These are phyloP conservation scores for Paramecium pentaurelia DNA, from an alignment of 73 alveolate genomes.

Conservation along the genomic window DNA sequence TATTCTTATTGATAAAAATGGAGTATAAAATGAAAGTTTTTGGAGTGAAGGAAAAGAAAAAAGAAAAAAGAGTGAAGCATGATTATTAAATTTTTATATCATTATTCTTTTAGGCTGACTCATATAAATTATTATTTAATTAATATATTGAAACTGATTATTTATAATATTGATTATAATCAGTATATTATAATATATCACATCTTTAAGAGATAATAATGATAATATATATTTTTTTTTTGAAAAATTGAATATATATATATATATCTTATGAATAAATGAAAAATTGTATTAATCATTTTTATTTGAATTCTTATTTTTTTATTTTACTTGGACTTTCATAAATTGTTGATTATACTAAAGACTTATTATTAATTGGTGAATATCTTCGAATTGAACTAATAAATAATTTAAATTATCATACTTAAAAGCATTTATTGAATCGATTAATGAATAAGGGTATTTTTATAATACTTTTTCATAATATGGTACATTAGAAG, in stretches of 20 bases:
- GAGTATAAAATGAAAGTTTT: background rate
- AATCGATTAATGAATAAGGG: constrained; percentile 4
- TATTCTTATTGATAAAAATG: constrained; percentile 20
- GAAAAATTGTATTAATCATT: background rate
- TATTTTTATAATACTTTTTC: background rate
- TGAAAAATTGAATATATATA: background rate
- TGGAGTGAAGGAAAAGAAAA: constrained; percentile 19
- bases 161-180: background rate
- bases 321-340: constrained; percentile 6
- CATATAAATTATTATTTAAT: background rate
- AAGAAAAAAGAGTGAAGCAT: background rate
- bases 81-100: background rate
- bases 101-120: background rate
- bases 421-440: constrained; percentile 13
- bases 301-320: background rate
- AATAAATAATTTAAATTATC: background rate
- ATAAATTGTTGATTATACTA: background rate
- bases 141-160: background rate
- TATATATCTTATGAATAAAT: background rate
- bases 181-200: background rate
- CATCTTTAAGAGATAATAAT: background rate
- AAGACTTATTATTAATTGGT: background rate
- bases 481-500: background rate
- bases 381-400: constrained; percentile 12
- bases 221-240: background rate